Conservation (phyloP, 2,329 filamentous ascomycete genomes). For the Alternaria longipes region DNA sequence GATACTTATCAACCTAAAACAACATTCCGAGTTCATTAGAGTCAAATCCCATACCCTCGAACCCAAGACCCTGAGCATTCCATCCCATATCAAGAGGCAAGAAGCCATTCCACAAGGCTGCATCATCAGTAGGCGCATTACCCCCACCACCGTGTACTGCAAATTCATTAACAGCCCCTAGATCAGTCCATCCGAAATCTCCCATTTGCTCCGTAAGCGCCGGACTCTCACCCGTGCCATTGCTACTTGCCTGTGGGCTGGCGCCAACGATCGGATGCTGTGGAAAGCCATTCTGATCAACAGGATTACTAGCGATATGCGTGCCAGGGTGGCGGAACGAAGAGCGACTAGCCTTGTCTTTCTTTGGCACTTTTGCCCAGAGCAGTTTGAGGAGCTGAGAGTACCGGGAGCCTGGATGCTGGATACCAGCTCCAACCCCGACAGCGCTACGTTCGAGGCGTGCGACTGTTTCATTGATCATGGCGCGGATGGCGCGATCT, state of each 20-base stretch:
- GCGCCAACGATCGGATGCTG: conserved; percentile 24
- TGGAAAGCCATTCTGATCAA: conserved; percentile 39
- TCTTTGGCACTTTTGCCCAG: conserved; percentile 57
- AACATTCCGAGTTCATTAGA: conserved; percentile 41
- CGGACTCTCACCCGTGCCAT: conserved; percentile 51
- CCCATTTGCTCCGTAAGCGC: conserved; percentile 58
- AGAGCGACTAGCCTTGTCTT: conserved; percentile 39
- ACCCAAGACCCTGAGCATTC: conserved; percentile 42
- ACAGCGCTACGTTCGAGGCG: conserved; percentile 57
- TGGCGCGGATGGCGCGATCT: conserved; percentile 56
- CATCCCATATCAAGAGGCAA: conserved; percentile 51
- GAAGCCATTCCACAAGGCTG: conserved; percentile 48
- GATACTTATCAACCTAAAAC: conserved; percentile 15
- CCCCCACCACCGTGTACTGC: conserved; percentile 55
- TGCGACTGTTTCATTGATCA: conserved; percentile 58
- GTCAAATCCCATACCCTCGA: conserved; percentile 43
- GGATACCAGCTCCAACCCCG: conserved; percentile 46
- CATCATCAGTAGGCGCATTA: conserved; percentile 38
- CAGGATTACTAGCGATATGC: conserved; percentile 35
- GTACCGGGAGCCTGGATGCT: conserved; percentile 59
- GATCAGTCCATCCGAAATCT: conserved; percentile 61
- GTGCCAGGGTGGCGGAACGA: conserved; percentile 47
- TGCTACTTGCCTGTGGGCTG: conserved; percentile 51
- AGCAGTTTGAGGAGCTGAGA: conserved; percentile 57
- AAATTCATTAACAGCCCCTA: conserved; percentile 59